Conservation (phyloP, 2,329 filamentous ascomycete genomes). For the Lachnum nothofagi region DNA sequence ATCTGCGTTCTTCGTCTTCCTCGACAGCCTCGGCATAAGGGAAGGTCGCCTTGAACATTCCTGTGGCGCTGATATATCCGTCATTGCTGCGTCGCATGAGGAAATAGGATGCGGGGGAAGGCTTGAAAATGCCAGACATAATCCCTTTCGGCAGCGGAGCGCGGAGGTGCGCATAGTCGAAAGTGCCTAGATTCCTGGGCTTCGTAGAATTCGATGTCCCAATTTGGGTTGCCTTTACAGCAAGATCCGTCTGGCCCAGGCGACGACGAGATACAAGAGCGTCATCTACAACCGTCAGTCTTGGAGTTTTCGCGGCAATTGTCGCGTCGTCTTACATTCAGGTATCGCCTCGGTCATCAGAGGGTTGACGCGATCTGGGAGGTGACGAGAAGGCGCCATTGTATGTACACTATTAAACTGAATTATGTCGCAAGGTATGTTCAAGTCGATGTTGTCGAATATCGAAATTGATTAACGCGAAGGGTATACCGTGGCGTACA, state of each 20-base stretch:
- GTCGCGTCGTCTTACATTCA: constrained; percentile 48
- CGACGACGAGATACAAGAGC: constrained; percentile 67
- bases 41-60: constrained; percentile 90
- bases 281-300: constrained; percentile 28
- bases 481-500: background rate
- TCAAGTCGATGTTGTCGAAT: constrained; percentile 1
- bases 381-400: constrained; percentile 29
- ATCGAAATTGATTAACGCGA: constrained; percentile 4
- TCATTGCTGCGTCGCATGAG: constrained; percentile 87
- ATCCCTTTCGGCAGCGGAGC: constrained; percentile 89
- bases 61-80: constrained; percentile 78
- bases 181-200: constrained; percentile 68
- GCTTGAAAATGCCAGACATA: constrained; percentile 86
- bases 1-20: constrained; percentile 71
- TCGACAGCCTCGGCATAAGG: constrained; percentile 69
- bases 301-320: constrained; percentile 12
- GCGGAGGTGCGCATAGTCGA: constrained; percentile 94
- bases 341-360: constrained; percentile 61
- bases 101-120: constrained; percentile 84
- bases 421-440: background rate
- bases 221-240: constrained; percentile 72
- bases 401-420: background rate
- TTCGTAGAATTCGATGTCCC: constrained; percentile 67
- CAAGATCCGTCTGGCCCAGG: constrained; percentile 86
- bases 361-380: constrained; percentile 61